These are phyloP conservation scores for Butyriboletus appendiculatus DNA, from an alignment of 1,284 basidiomycete species.

Conservation along the genomic window DNA sequence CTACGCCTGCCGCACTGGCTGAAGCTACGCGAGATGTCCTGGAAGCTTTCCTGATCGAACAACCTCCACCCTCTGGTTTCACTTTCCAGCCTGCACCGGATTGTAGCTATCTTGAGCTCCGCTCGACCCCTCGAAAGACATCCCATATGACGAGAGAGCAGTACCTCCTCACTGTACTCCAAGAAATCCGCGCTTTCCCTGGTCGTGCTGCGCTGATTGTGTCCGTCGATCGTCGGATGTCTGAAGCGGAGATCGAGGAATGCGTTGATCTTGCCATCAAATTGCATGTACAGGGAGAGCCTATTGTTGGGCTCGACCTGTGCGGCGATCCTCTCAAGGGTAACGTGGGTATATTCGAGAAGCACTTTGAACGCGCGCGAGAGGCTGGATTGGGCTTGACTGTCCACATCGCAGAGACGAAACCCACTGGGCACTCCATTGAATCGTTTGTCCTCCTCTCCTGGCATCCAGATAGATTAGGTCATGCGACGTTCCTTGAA, in stretches of 20 bases:
- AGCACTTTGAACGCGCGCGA: constrained; percentile 56
- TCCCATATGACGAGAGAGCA: constrained; percentile 51
- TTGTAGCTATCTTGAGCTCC: constrained; percentile 72
- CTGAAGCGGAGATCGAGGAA: constrained; percentile 47
- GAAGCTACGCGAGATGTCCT: constrained; percentile 65
- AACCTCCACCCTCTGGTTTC: constrained; percentile 25
- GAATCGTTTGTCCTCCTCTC: constrained; percentile 69
- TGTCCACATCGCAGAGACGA: constrained; percentile 77
- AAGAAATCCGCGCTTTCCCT: constrained; percentile 59
- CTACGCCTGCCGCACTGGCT: constrained; percentile 52
- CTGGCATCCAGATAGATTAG: constrained; percentile 67
- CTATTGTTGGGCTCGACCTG: constrained; percentile 78
- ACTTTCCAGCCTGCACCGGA: constrained; percentile 36
- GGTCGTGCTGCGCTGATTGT: constrained; percentile 62
- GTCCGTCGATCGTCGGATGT: constrained; percentile 74
- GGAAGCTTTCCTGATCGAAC: constrained; percentile 49
- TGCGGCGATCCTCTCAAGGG: constrained; percentile 75
- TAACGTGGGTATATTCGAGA: constrained; percentile 53
- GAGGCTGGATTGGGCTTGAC: constrained; percentile 66
- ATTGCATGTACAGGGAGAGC: constrained; percentile 55
- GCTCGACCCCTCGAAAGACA: constrained; percentile 67
- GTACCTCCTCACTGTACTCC: constrained; percentile 69
- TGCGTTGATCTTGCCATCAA: constrained; percentile 57
- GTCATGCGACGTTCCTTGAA: constrained; percentile 81
- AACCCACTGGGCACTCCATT: constrained; percentile 43